Evolutionary conservation across 1,284 basidiomycete species (phyloP).

Genomic region (Tylopilus sp.): DNA sequence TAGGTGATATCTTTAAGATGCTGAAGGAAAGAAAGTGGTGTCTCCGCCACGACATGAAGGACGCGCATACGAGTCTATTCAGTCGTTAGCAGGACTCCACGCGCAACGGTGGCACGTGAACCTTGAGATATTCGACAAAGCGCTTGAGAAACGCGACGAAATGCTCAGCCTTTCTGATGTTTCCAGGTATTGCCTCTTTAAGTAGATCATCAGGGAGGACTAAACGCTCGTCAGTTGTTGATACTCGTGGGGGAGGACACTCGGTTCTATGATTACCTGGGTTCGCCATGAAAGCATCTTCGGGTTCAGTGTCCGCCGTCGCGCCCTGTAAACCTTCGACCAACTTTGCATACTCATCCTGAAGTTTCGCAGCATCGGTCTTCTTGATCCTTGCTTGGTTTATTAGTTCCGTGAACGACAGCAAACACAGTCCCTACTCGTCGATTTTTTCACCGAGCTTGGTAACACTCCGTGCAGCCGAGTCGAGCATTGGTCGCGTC

Average conservation of each 20-base stretch:
- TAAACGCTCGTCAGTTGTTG: conserved; percentile 28
- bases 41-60: conserved; percentile 98
- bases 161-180: conserved; percentile 98
- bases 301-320: conserved; percentile 57
- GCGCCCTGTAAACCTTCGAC: conserved; percentile 91
- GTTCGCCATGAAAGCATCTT: conserved; percentile 87
- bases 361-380: conserved; percentile 90
- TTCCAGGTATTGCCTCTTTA: conserved; percentile 94
- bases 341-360: conserved; percentile 96
- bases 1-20: conserved; percentile 99
- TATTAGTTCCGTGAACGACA: conserved; percentile 6
- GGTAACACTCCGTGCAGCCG: conserved; percentile 85
- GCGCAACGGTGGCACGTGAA: conserved; percentile 31
- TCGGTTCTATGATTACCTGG: conserved; percentile 53
- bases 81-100: conserved; percentile 14
- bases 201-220: conserved; percentile 94
- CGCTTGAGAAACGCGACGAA: conserved; percentile 98
- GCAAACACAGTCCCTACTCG: conserved; percentile 56
- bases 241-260: background rate
- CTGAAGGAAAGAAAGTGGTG: conserved; percentile 96
- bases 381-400: conserved; percentile 75
- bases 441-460: conserved; percentile 92
- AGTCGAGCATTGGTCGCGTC: conserved; percentile 98
- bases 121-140: conserved; percentile 98
- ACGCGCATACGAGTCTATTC: conserved; percentile 94